Percentiles rank a stretch among this genome's conserved stretches.
These are phyloP conservation scores for Strobilomyces dryophilus DNA, from an alignment of 768 basidiomycete species.

Conservation along the genomic window DNA sequence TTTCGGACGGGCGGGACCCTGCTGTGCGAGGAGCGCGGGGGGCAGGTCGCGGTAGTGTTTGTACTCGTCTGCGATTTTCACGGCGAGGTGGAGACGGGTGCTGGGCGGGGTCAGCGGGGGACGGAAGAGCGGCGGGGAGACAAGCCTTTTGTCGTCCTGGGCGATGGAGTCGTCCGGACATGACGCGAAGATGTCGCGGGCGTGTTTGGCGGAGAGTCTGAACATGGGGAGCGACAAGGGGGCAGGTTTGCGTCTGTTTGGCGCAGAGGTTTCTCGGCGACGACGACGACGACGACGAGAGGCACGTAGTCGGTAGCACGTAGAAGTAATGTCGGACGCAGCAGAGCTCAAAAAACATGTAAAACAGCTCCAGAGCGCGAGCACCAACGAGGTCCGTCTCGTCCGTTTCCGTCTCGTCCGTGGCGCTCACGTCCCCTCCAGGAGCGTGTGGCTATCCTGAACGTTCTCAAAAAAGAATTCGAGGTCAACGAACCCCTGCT, in stretches of 20 bases:
- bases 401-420: constrained; percentile 6
- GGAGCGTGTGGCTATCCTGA: constrained; percentile 63
- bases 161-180: constrained; percentile 53
- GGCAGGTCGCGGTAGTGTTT: constrained; percentile 83
- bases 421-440: constrained; percentile 22
- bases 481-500: constrained; percentile 69
- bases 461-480: constrained; percentile 59
- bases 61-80: constrained; percentile 91
- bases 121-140: accelerated
- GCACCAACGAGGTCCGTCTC: constrained; percentile 49
- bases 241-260: constrained; percentile 22
- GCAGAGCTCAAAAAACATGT: constrained; percentile 76
- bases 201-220: constrained; percentile 62
- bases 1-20: constrained; percentile 65
- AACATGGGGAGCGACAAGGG: constrained; percentile 40
- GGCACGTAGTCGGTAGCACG: constrained; percentile 17
- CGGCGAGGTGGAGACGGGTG: constrained; percentile 66
- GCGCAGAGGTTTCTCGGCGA: not conserved
- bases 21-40: constrained; percentile 72
- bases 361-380: constrained; percentile 68
- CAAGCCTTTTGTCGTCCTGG: constrained; percentile 76
- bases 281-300: constrained; percentile 9
- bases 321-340: constrained; percentile 32
- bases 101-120: constrained; percentile 21
- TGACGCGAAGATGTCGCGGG: constrained; percentile 64